These are phyloP conservation scores for Arabis alpina DNA, from an alignment of 345 rosid genomes.

Conservation along the genomic window DNA sequence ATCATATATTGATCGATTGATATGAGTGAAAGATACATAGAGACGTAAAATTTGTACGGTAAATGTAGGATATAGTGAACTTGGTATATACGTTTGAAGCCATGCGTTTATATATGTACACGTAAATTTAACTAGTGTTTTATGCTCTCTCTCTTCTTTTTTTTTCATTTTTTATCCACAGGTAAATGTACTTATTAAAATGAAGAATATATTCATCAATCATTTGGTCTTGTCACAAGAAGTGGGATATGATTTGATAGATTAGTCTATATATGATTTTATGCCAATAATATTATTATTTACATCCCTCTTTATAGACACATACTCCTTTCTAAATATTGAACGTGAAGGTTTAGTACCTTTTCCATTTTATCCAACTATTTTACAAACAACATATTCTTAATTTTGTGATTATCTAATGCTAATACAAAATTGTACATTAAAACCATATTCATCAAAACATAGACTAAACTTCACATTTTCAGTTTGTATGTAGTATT, in stretches of 20 bases:
- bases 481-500: too few relatives aligned
- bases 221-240: slow-evolving; percentile 28
- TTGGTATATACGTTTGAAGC: not conserved
- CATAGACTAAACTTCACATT: too few relatives aligned
- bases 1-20: not conserved
- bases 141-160: not conserved
- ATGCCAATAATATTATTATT: slow-evolving; percentile 28
- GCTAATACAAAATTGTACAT: not conserved
- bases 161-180: not conserved
- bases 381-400: not conserved
- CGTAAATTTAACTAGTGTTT: not conserved
- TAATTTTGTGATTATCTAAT: too few relatives aligned
- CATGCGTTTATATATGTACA: not conserved
- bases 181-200: not conserved
- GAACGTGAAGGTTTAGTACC: not conserved
- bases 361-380: slow-evolving; percentile 11
- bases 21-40: slow-evolving; percentile 2
- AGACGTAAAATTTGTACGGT: slow-evolving; percentile 5
- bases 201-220: slow-evolving; percentile 38
- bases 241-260: slow-evolving; percentile 37
- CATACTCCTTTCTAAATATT: slow-evolving; percentile 2
- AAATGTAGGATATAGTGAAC: not conserved
- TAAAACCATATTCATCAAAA: not conserved
- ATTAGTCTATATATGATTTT: slow-evolving; percentile 17
- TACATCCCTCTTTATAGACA: not conserved